Evolutionary conservation across 2,329 filamentous ascomycete species (phyloP).

Genomic region (Sporothrix curviconia): DNA sequence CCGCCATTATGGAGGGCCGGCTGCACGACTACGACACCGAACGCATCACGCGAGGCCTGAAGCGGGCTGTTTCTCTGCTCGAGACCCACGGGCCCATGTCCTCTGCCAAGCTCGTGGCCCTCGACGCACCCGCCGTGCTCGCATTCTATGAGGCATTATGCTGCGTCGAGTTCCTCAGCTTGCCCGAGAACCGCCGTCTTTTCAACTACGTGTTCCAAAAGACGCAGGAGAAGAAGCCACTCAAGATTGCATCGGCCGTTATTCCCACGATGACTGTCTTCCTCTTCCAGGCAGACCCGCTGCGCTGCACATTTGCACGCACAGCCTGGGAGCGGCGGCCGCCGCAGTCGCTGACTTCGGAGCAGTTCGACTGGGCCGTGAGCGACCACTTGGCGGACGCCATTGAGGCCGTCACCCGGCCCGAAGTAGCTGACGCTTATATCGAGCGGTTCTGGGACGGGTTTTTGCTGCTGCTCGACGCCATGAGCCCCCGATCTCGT

Average conservation of each 20-base stretch:
- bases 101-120: slow-evolving; percentile 39
- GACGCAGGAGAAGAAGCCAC: slow-evolving; percentile 69
- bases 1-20: slow-evolving; percentile 33
- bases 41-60: slow-evolving; percentile 34
- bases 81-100: slow-evolving; percentile 41
- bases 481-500: slow-evolving; percentile 68
- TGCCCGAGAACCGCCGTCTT: slow-evolving; percentile 44
- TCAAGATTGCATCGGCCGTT: slow-evolving; percentile 65
- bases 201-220: slow-evolving; percentile 81
- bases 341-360: slow-evolving; percentile 53
- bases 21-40: slow-evolving; percentile 33
- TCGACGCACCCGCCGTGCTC: slow-evolving; percentile 57
- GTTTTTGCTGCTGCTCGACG: slow-evolving; percentile 64
- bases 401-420: slow-evolving; percentile 56
- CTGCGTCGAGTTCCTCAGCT: slow-evolving; percentile 67
- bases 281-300: slow-evolving; percentile 65
- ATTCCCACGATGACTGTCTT: slow-evolving; percentile 81
- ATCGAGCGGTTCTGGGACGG: slow-evolving; percentile 76
- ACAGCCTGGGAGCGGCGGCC: slow-evolving; percentile 61
- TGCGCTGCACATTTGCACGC: slow-evolving; percentile 60
- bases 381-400: slow-evolving; percentile 63
- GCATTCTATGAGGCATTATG: slow-evolving; percentile 85
- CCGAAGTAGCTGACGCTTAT: slow-evolving; percentile 32
- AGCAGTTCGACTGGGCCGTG: slow-evolving; percentile 84
- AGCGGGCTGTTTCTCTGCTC: slow-evolving; percentile 43